Base-by-base conservation (phyloP, 176 grass and related monocot species). In the Carex parvula region DNA sequence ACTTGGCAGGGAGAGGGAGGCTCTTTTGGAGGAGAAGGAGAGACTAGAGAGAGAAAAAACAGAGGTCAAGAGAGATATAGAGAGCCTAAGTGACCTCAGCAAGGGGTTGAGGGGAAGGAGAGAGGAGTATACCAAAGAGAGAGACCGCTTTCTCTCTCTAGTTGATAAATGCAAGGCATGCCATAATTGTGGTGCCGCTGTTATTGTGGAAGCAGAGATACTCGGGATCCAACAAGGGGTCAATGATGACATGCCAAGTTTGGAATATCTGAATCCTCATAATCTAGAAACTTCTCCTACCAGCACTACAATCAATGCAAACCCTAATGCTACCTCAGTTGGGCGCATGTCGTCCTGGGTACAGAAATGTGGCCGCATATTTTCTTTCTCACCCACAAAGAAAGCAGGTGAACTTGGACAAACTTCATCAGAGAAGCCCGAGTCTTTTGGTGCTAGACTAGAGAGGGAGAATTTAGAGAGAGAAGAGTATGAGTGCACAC, bases 41-140 rank as follows among this genome's bases (percentile, higher is more conserved):
- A 95, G 93, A 81, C 66, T 95, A 54, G 91, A 95, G 86, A 85
- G 17, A 39, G 91, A 95, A 60, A 92, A 89, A 88, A 71, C 26
- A 61, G 96, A 98, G 80, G 93, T 95, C 86, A 93, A 81, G 74
- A 90, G 63, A 52, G 96, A 98, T 64, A 98, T 95, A 52, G 88
- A 95, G 62, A 90, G 83, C 76, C 93, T 98, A 74, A 86, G 90
- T 44, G 16, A 17, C 6, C 83, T 93, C 61, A 95, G 91, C 87
- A 89, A 85, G 29, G 89, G 80, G 78, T 78, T 98, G 84, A 93
- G 93, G 76, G 80, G 63, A 56, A 89, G 91, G 46, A 87, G 93
- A 76, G 89, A 98, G 74, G 72, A 83, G 26, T 98, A 90, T 73
- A 90, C 86, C 79, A 89, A 83, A 83, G 92, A 98, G 60, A 93